Conservation (phyloP, 2,329 filamentous ascomycete genomes). For the Drechslera avenae region DNA sequence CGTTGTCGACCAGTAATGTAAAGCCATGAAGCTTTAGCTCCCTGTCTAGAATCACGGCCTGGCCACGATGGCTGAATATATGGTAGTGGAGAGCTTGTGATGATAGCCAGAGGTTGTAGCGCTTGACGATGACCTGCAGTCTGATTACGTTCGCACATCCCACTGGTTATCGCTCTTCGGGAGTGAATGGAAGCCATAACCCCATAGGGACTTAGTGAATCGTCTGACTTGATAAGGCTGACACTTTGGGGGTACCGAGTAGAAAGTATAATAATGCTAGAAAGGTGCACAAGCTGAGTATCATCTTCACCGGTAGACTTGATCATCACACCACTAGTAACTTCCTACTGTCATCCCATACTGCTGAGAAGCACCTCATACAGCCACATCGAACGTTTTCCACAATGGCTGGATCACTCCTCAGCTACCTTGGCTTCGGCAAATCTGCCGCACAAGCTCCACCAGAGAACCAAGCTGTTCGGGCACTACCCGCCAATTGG, state of each 20-base stretch:
- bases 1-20: constrained; percentile 15
- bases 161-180: constrained; percentile 26
- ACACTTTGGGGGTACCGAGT: constrained; percentile 15
- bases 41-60: constrained; percentile 11
- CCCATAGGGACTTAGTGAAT: constrained; percentile 33
- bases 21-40: constrained; percentile 9
- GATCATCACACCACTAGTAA: neutral
- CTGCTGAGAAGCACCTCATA: neutral
- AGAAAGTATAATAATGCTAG: constrained; percentile 30
- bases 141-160: constrained; percentile 34
- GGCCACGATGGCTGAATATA: constrained; percentile 33
- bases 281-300: constrained; percentile 12
- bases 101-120: constrained; percentile 22
- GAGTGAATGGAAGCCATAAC: constrained; percentile 35
- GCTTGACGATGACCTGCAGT: constrained; percentile 24
- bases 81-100: constrained; percentile 13
- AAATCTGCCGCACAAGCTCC: constrained; percentile 17
- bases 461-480: constrained; percentile 37
- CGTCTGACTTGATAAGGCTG: constrained; percentile 35
- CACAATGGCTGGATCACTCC: constrained; percentile 33
- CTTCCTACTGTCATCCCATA: neutral
- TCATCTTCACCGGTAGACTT: constrained; percentile 9
- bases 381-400: neutral
- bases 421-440: constrained; percentile 36
- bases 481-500: constrained; percentile 51